These are phyloP conservation scores for Juglanconis juglandina DNA, from an alignment of 2,329 filamentous ascomycete genomes.

Conservation along the genomic window DNA sequence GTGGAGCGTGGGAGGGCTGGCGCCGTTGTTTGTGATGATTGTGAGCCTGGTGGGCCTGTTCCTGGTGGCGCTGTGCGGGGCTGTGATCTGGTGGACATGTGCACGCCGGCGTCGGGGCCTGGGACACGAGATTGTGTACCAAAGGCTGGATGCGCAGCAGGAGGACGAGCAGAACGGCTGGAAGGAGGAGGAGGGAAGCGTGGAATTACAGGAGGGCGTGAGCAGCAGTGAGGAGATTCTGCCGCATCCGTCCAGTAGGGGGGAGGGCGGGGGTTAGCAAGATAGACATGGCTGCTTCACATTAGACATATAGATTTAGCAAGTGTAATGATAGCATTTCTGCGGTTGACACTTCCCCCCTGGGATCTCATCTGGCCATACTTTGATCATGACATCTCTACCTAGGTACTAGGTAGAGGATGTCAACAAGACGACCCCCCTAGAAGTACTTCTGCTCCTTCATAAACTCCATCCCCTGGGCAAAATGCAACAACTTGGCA, in stretches of 20 bases:
- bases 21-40: conserved; percentile 9
- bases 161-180: background rate
- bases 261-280: background rate
- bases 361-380: too few relatives aligned
- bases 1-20: conserved; percentile 7
- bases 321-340: too few relatives aligned
- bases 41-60: background rate
- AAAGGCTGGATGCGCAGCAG: background rate
- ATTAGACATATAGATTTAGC: too few relatives aligned
- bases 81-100: conserved; percentile 14
- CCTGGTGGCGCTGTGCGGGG: conserved; percentile 2
- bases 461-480: conserved; percentile 52
- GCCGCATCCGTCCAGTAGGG: background rate
- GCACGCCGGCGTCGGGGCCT: background rate
- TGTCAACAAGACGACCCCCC: too few relatives aligned
- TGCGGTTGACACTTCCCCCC: too few relatives aligned
- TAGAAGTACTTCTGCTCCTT: conserved; percentile 31
- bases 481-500: conserved; percentile 60
- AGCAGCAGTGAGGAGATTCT: background rate
- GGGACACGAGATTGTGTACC: background rate
- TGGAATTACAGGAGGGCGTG: conserved; percentile 7
- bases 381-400: too few relatives aligned
- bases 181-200: background rate
- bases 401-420: too few relatives aligned
- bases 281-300: background rate